phyloP scores from a whole-genome alignment of 495 filamentous ascomycete genomes.

The Aspergillus carlsbadensis region DNA sequence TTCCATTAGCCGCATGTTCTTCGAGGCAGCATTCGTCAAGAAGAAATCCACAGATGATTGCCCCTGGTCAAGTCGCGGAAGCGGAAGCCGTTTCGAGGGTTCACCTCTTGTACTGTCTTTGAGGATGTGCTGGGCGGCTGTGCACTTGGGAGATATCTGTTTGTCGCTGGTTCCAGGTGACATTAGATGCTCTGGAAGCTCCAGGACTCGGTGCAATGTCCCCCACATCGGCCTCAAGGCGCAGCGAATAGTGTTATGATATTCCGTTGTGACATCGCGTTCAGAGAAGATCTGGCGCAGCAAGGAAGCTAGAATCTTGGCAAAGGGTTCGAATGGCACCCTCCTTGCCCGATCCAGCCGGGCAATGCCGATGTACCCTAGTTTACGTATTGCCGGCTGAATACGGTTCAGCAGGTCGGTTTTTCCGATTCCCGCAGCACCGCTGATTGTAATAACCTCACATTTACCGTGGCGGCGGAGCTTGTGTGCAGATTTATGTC shows the following conservation, averaged over 20 bases:
- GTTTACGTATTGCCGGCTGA: conserved; percentile 66
- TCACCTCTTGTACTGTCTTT: conserved; percentile 33
- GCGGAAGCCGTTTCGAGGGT: conserved; percentile 32
- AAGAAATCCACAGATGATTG: conserved; percentile 71
- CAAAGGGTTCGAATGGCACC: conserved; percentile 79
- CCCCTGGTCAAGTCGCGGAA: conserved; percentile 36
- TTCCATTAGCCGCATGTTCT: conserved; percentile 76
- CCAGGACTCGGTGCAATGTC: conserved; percentile 71
- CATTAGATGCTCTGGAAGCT: conserved; percentile 74
- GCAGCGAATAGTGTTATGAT: conserved; percentile 71
- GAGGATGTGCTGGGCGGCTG: conserved; percentile 29
- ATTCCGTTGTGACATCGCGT: conserved; percentile 77
- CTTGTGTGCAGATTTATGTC: conserved; percentile 51
- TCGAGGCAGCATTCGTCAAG: conserved; percentile 63
- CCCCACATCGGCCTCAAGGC: conserved; percentile 78
- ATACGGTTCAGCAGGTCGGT: conserved; percentile 78
- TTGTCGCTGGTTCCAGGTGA: conserved; percentile 41
- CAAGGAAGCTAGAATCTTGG: conserved; percentile 75
- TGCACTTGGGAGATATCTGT: conserved; percentile 31
- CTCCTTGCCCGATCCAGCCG: conserved; percentile 82
- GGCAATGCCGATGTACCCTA: conserved; percentile 78
- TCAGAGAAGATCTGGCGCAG: conserved; percentile 92
- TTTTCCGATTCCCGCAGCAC: conserved; percentile 78
- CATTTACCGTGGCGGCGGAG: conserved; percentile 65
- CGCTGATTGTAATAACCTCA: conserved; percentile 76